Percentiles rank a stretch among this genome's conserved stretches.
These are phyloP conservation scores for Emergomyces pasteurianus DNA, from an alignment of 2,329 filamentous ascomycete genomes.

Conservation along the genomic window DNA sequence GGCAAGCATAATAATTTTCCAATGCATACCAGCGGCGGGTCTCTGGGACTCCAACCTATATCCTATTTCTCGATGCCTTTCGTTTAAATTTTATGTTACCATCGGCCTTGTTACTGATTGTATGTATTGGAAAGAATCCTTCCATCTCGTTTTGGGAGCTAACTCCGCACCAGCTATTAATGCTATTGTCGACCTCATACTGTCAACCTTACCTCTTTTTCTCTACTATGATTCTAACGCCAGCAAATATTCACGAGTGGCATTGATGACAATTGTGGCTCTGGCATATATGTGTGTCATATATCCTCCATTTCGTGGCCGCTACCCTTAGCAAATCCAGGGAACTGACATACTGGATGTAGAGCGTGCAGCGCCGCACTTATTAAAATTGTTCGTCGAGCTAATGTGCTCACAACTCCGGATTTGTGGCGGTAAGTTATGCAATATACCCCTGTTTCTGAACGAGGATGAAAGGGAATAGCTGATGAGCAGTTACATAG, in stretches of 20 bases:
- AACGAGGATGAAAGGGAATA: neutral
- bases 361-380: constrained; percentile 32
- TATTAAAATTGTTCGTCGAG: constrained; percentile 29
- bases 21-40: constrained; percentile 35
- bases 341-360: neutral
- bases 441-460: neutral
- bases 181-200: constrained; percentile 28
- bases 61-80: constrained; percentile 34
- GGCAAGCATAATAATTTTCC: constrained; percentile 36
- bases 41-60: constrained; percentile 31
- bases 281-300: constrained; percentile 31
- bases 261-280: constrained; percentile 31
- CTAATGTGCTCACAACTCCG: constrained; percentile 19
- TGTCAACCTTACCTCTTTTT: constrained; percentile 32
- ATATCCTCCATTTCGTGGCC: neutral
- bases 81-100: constrained; percentile 27
- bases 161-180: constrained; percentile 19
- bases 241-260: constrained; percentile 27
- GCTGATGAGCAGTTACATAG: constrained; percentile 7
- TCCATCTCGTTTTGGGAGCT: neutral
- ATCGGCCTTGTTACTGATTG: constrained; percentile 37
- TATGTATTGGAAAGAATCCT: neutral
- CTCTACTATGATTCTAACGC: constrained; percentile 34
- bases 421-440: constrained; percentile 25
- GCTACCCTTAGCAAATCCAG: too few relatives aligned